phyloP scores from a whole-genome alignment of 345 rosid genomes.

The Dipteronia dyeriana region DNA sequence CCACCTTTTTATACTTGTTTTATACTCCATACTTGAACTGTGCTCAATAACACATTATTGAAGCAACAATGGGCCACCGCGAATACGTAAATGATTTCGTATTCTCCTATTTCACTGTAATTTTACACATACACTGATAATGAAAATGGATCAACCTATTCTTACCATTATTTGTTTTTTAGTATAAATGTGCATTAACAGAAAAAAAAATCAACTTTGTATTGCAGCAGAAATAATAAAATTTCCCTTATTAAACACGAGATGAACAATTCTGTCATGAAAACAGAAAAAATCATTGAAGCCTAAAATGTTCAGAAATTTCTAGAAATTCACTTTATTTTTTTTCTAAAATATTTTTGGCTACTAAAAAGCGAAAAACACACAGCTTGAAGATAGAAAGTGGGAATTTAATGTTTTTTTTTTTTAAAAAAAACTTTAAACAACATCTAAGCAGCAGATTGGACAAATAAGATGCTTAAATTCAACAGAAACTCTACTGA shows the following conservation, averaged over 20 bases:
- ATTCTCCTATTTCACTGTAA: neutral
- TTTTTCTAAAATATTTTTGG: neutral
- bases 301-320: neutral
- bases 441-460: too few species aligned
- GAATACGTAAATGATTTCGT: neutral
- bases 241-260: neutral
- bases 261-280: neutral
- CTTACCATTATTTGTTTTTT: neutral
- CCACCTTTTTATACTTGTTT: constrained; percentile 4
- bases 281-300: neutral
- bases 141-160: constrained; percentile 7
- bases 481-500: constrained; percentile 9
- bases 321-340: neutral
- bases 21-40: constrained; percentile 20
- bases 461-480: neutral
- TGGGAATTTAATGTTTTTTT: neutral
- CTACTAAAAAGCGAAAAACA: neutral
- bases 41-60: constrained; percentile 6
- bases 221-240: neutral
- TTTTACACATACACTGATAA: constrained; percentile 11
- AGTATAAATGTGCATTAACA: neutral
- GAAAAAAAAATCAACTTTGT: neutral
- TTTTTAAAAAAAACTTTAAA: too few species aligned
- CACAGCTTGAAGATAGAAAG: neutral
- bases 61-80: constrained; percentile 18